Evolutionary conservation across 495 filamentous ascomycete species (phyloP), one percentile per base, ranked within the genome.

Genomic region (Rhypophila decipiens): DNA sequence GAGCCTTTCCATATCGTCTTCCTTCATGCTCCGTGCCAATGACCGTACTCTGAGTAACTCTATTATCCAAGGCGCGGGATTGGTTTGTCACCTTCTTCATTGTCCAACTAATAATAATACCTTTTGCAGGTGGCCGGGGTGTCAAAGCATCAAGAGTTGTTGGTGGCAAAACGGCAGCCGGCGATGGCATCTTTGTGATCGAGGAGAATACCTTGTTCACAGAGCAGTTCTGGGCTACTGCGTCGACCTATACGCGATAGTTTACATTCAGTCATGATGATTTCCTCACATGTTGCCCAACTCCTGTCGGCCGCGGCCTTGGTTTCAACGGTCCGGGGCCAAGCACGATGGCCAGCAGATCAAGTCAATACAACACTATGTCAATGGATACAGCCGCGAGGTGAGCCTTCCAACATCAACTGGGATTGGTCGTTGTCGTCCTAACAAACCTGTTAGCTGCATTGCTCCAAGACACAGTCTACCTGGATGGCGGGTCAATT

Each of bases 401-500:
- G 80, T 75, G 38, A 68, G 63, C 49, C 3, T 52, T 20, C 27
- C 36, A 10, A 2, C 38, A 24, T 4, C 21, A 0, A 1, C 18
- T 5, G n/a, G n/a, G n/a, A n/a, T n/a, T n/a, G n/a, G n/a, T n/a
- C 10, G 19, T 3, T 17, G 4, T 2, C 27, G 24, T n/a, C 17
- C 56, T 70, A 42, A 71, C 55, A 18, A 1, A 2, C 15, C n/a
- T 7, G 13, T 24, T 46, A 84, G 84, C 73, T 50, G 76, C 76
- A 39, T 62, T 84, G 2, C 69, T 87, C 35, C 77, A 73, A 20
- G 82, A 88, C 55, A 83, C 74, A 2, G 64, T 87, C 21, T 88
- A 83, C 53, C 45, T 88, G 17, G 84, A 88, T 57, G 85, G 85
- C 34, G 85, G 85, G 2, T 38, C 54, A 45, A 46, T 82, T 20